Conservation (phyloP, 768 basidiomycete genomes). For the Lenzites betulinus region DNA sequence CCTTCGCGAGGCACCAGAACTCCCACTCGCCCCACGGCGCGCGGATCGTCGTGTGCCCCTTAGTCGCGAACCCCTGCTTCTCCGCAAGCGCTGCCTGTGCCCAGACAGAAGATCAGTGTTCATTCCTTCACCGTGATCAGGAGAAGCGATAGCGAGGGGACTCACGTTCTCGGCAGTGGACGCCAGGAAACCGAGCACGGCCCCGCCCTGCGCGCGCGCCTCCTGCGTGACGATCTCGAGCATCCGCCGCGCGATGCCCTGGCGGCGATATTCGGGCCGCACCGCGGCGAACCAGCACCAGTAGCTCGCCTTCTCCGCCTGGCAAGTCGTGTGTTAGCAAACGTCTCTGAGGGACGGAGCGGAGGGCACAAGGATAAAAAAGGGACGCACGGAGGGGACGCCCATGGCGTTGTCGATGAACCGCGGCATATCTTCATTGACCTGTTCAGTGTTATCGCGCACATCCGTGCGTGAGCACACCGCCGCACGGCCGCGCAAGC, state of each 20-base stretch:
- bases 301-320: conserved; percentile 12
- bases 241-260: conserved; percentile 14
- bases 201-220: neutral
- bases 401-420: neutral
- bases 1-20: neutral
- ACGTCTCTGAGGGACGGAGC: neutral
- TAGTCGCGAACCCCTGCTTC: neutral
- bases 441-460: too few relatives aligned
- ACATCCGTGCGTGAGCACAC: too few relatives aligned
- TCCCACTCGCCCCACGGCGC: conserved; percentile 13
- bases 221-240: conserved; percentile 14
- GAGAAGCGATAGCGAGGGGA: too few relatives aligned
- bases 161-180: neutral
- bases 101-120: too few relatives aligned
- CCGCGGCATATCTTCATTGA: neutral
- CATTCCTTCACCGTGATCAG: too few relatives aligned
- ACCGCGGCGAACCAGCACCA: conserved; percentile 23
- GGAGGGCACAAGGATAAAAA: neutral
- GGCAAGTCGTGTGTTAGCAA: too few relatives aligned
- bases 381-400: neutral
- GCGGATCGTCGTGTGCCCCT: neutral
- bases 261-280: conserved; percentile 17
- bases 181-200: neutral
- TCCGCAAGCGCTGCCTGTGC: neutral
- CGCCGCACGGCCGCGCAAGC: too few relatives aligned